Conservation (phyloP, 106 monocot species). For the Apostasia shenzhenica region DNA sequence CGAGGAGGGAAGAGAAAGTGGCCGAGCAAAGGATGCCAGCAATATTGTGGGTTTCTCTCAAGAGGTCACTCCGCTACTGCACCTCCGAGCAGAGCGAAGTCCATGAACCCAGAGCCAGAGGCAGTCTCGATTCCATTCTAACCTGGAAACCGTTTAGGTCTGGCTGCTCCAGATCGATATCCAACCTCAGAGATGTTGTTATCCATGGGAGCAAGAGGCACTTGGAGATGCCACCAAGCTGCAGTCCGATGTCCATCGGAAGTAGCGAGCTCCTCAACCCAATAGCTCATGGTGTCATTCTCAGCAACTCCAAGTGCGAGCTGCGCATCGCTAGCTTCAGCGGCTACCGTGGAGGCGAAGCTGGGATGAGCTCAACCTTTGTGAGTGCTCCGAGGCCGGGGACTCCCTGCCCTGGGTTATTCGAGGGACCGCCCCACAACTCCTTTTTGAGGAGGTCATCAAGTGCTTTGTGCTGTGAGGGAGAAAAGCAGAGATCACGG, state of each 20-base stretch:
- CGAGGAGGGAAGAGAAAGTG: constrained; percentile 4
- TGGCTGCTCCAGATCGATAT: constrained; percentile 80
- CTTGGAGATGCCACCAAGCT: constrained; percentile 52
- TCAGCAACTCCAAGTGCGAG: constrained; percentile 67
- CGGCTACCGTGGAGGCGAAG: constrained; percentile 9
- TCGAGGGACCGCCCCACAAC: constrained; percentile 20
- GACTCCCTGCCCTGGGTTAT: constrained; percentile 69
- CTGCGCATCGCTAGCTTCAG: constrained; percentile 55
- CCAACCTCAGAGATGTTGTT: constrained; percentile 80
- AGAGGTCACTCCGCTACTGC: constrained; percentile 60
- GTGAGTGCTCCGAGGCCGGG: constrained; percentile 73
- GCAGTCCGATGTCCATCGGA: constrained; percentile 78
- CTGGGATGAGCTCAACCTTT: constrained; percentile 17
- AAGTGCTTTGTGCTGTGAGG: constrained; percentile 20
- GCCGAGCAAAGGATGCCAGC: constrained; percentile 34
- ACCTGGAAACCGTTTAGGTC: constrained; percentile 47
- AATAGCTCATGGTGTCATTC: constrained; percentile 66
- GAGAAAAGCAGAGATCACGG: constrained; percentile 27
- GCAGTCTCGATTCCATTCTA: constrained; percentile 47
- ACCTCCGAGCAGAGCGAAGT: no score
- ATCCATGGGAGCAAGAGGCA: constrained; percentile 85
- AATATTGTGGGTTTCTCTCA: constrained; percentile 24
- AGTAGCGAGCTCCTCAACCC: constrained; percentile 86
- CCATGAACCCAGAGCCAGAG: constrained; percentile 45
- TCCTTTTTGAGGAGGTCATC: neutral